These are phyloP conservation scores for Harringtonia aguacate DNA, from an alignment of 2,329 filamentous ascomycete genomes.

Conservation along the genomic window DNA sequence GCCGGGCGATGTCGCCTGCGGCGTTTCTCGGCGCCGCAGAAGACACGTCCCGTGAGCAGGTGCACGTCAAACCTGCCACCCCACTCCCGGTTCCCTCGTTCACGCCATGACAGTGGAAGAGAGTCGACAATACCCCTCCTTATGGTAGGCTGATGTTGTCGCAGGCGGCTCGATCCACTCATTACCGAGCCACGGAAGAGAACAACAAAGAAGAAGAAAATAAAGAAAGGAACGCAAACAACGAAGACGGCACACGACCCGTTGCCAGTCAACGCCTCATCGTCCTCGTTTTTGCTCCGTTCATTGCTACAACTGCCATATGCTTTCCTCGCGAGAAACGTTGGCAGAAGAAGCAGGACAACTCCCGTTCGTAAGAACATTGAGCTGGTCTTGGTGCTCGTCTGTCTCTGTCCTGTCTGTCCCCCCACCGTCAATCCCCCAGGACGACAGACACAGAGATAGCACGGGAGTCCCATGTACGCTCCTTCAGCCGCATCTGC, in stretches of 20 bases:
- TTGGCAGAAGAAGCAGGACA: neutral
- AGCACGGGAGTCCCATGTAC: neutral
- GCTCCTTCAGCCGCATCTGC: neutral
- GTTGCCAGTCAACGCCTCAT: neutral
- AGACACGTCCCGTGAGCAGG: too few species aligned
- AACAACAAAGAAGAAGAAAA: neutral
- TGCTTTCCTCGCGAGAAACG: neutral
- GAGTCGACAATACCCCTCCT: neutral
- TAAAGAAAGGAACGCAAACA: neutral
- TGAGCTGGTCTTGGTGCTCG: constrained; percentile 4
- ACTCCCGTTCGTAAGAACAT: constrained; percentile 1
- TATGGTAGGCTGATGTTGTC: neutral
- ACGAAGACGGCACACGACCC: too few species aligned
- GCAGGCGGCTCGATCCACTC: constrained; percentile 5
- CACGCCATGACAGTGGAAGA: too few species aligned
- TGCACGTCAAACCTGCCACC: too few species aligned
- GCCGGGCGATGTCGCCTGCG: neutral
- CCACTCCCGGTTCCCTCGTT: too few species aligned
- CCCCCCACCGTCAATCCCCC: neutral
- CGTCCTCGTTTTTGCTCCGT: neutral
- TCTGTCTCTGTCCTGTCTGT: neutral
- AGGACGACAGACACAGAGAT: neutral
- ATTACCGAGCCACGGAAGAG: constrained; percentile 3
- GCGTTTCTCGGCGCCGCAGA: too few species aligned
- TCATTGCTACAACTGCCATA: neutral